phyloP scores from a whole-genome alignment of 1,139 yeast species.

The Blastobotrys petasosporus region DNA sequence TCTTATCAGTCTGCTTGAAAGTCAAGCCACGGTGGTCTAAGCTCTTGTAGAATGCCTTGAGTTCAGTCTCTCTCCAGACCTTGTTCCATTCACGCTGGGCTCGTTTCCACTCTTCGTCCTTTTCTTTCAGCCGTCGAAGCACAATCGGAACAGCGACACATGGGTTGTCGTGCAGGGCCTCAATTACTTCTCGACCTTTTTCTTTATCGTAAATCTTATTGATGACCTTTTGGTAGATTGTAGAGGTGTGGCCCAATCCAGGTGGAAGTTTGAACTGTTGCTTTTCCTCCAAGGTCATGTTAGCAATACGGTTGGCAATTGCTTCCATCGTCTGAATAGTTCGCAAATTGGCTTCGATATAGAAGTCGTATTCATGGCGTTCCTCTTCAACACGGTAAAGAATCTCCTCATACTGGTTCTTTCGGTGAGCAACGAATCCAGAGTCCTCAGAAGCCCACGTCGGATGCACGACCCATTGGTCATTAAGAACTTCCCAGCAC shows the following conservation, averaged over 20 bases:
- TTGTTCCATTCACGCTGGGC: slow-evolving; percentile 99
- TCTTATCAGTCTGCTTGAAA: slow-evolving; percentile 94
- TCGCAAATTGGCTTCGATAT: slow-evolving; percentile 89
- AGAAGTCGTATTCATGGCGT: slow-evolving; percentile 92
- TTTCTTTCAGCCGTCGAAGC: slow-evolving; percentile 84
- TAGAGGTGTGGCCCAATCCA: slow-evolving; percentile 89
- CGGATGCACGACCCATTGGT: slow-evolving; percentile 99
- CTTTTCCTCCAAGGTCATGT: slow-evolving; percentile 88
- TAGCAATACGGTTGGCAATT: slow-evolving; percentile 87
- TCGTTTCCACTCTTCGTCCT: slow-evolving; percentile 98
- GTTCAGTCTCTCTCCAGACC: slow-evolving; percentile 98
- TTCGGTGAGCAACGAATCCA: slow-evolving; percentile 95
- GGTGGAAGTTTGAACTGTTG: slow-evolving; percentile 81
- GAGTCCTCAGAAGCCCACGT: slow-evolving; percentile 99
- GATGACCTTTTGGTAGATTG: slow-evolving; percentile 89
- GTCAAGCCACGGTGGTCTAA: slow-evolving; percentile 93
- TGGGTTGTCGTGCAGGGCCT: slow-evolving; percentile 91
- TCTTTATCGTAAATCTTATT: slow-evolving; percentile 91
- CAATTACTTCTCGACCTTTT: slow-evolving; percentile 92
- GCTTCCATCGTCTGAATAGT: slow-evolving; percentile 95
- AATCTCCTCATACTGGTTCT: slow-evolving; percentile 95
- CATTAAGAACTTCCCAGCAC: slow-evolving; percentile 98
- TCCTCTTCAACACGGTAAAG: slow-evolving; percentile 94
- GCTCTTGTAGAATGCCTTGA: slow-evolving; percentile 86
- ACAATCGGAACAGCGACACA: slow-evolving; percentile 93